Conservation (phyloP, 805 yeast genomes). For the Debaryomyces tyrocola region DNA sequence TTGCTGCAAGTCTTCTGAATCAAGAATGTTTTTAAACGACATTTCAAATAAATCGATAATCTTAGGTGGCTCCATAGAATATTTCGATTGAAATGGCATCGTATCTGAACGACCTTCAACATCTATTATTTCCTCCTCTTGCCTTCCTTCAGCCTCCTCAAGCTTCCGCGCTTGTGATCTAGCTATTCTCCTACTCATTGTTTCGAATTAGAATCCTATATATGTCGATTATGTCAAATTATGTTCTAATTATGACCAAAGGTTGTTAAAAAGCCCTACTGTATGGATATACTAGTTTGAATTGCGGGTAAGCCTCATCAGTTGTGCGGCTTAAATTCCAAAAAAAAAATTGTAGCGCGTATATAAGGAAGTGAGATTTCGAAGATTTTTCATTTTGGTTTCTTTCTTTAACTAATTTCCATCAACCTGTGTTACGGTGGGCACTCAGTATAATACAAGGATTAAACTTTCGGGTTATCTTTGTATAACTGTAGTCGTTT, state of each 20-base stretch:
- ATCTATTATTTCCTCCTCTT: constrained; percentile 1
- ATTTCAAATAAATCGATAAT: constrained; percentile 37
- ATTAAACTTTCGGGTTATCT: constrained; percentile 33
- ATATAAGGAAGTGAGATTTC: constrained; percentile 1
- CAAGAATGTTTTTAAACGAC: constrained; percentile 32
- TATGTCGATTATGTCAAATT: no score
- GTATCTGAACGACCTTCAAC: constrained; percentile 13
- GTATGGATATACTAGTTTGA: neutral
- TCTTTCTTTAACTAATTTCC: constrained; percentile 16
- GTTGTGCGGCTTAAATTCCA: neutral
- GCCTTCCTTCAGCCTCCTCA: constrained; percentile 2
- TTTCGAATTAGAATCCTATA: no score
- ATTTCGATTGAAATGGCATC: constrained; percentile 35
- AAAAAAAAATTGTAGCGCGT: neutral
- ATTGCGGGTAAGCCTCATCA: neutral
- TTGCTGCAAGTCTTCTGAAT: constrained; percentile 33
- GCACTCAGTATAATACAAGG: constrained; percentile 36
- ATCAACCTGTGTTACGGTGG: constrained; percentile 56
- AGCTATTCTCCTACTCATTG: constrained; percentile 34
- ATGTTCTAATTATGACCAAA: no score
- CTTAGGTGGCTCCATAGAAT: constrained; percentile 32
- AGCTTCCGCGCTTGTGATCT: constrained; percentile 24
- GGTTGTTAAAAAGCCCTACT: neutral
- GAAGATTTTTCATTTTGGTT: neutral
- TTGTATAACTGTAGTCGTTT: constrained; percentile 31